Base-by-base conservation (phyloP, 345 rosid species). In the Bretschneidera sinensis region DNA sequence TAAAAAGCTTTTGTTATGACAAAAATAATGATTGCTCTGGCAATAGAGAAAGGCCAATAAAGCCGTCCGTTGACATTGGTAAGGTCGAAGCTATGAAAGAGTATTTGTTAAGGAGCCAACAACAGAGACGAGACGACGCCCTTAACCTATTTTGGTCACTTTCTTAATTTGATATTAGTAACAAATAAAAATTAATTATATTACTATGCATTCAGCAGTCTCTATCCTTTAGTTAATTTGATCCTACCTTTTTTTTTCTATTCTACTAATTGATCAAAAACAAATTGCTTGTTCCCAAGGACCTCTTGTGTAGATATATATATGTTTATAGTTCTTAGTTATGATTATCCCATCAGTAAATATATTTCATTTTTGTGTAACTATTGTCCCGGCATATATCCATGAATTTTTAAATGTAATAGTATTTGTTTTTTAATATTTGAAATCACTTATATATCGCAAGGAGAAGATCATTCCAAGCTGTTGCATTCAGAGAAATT, bases 51-150 rank as follows among this genome's bases (percentile, higher is more conserved):
- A 60, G 62, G 62, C 64, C 64, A 61, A 56, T 3, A 8, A 16
- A 60, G 70, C 61, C 74, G 65, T 50, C 59, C 33, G n/a, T n/a
- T n/a, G n/a, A n/a, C 66, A 19, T 49, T 49, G 64, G 45, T 60
- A 49, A 49, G 20, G 55, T 21, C 64, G 64, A 49, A 60, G 54
- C 25, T 28, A 8, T 28, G 33, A 28, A 28, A 33, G 28, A 31
- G 43, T n/a, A n/a, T n/a, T 33, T 62, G 57, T 24, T 3, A 54
- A 22, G 60, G 18, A 33, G 63, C 62, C 67, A 67, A 19, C 45
- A 25, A 51, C 59, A 10, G 66, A 64, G 79, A 76, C 74, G 76
- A 71, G 63, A 61, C 57, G 69, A 49, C 74, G 71, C 55, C 60
- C 62, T 55, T 43, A 21, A 51, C 39, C 34, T 8, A 28, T 18